These are phyloP conservation scores for Zea mays DNA, from an alignment of 176 grass and related monocot species.

Conservation along the genomic window DNA sequence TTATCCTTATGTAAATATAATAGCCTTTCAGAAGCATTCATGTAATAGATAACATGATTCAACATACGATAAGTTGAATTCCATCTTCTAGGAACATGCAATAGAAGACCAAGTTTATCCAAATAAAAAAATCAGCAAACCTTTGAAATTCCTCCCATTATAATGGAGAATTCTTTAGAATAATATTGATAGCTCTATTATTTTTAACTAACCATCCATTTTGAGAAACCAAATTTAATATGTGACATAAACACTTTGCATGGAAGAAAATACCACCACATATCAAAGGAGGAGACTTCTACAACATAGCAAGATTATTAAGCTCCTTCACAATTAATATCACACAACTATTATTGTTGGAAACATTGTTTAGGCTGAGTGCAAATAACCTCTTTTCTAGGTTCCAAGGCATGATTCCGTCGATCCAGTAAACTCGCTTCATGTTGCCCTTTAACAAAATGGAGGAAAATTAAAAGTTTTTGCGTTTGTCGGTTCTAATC, in stretches of 20 bases:
- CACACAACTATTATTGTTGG: too few species aligned
- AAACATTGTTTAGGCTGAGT: not conserved
- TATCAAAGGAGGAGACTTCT: too few species aligned
- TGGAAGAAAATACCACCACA: too few species aligned
- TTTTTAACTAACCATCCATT: not conserved
- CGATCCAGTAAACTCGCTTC: not conserved
- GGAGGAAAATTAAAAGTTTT: not conserved
- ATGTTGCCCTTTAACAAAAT: not conserved
- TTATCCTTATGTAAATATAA: not conserved
- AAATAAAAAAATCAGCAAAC: not conserved
- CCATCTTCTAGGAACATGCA: not conserved
- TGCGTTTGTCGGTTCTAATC: not conserved
- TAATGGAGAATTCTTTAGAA: not conserved
- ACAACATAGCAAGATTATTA: too few species aligned
- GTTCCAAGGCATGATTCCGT: not conserved
- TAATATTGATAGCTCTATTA: not conserved
- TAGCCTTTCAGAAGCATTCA: not conserved
- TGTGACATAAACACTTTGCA: not conserved
- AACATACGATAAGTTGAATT: conserved; percentile 6
- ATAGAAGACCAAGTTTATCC: not conserved
- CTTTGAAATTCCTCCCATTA: not conserved
- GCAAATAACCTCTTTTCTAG: conserved; percentile 1
- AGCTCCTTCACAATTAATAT: too few species aligned
- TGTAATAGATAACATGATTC: not conserved
- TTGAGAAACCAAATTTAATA: not conserved